phyloP scores from a whole-genome alignment of 2,329 filamentous ascomycete species.

The Tolypocladium inflatum region DNA sequence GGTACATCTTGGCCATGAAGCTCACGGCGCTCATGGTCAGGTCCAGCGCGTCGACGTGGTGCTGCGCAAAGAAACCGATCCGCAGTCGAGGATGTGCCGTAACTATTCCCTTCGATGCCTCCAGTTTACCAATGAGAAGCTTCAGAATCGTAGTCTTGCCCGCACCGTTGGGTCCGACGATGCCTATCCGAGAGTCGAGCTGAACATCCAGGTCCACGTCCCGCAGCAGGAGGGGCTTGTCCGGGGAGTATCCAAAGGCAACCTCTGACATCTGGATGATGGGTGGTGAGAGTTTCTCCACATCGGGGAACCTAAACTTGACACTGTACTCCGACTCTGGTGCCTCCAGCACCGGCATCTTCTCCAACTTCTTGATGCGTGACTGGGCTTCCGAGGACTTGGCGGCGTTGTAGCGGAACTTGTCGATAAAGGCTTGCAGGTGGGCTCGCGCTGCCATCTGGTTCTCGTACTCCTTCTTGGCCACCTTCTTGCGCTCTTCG shows the following conservation, averaged over 20 bases:
- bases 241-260: constrained; percentile 75
- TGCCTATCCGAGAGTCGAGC: constrained; percentile 94
- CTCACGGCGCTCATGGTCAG: constrained; percentile 80
- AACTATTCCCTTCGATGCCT: constrained; percentile 70
- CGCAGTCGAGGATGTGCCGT: constrained; percentile 81
- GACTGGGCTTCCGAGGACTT: constrained; percentile 98
- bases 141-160: constrained; percentile 99
- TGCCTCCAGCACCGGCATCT: constrained; percentile 83
- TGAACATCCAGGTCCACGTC: constrained; percentile 95
- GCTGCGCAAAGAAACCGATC: constrained; percentile 95
- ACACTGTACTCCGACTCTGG: constrained; percentile 94
- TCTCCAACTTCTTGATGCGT: constrained; percentile 97
- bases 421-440: constrained; percentile 97
- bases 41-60: constrained; percentile 94
- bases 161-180: constrained; percentile 97
- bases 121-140: constrained; percentile 81
- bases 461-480: constrained; percentile 96
- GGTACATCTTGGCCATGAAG: constrained; percentile 92
- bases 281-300: constrained; percentile 93
- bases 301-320: constrained; percentile 93
- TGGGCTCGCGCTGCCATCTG: constrained; percentile 92
- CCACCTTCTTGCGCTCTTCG: constrained; percentile 93
- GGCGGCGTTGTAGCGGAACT: constrained; percentile 98
- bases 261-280: constrained; percentile 97
- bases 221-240: constrained; percentile 70